Base-by-base conservation (phyloP, 768 basidiomycete species). In the Tubosaeta sp. region DNA sequence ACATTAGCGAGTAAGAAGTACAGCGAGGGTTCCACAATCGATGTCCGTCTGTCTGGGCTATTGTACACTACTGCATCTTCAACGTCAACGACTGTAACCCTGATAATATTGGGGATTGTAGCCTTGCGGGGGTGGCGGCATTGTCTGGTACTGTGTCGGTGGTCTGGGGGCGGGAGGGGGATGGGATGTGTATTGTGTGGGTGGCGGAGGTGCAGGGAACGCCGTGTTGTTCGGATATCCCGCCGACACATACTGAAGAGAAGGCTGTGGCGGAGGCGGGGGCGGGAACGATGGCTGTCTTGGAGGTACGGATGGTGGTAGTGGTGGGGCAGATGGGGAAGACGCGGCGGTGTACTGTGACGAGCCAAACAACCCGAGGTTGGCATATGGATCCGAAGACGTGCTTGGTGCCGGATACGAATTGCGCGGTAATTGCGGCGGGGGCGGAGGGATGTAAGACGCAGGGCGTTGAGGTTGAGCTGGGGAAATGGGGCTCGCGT, bases 301-400 rank as follows among this genome's bases (percentile, higher is more conserved):
- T 47, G 50, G 57, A 31, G 59, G 11, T 59, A 56, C 19, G 61
- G 67, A 46, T 29, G 60, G 44, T 19, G 55, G 29, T 47, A 48
- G 56, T 3, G 45, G 44, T 6, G 59, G 19, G 38, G 47, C 53
- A 7, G 47, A 38, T 16, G 44, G 48, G 6, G 43, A n/a, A 10
- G 53, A n/a, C 11, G 61, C 17, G 6, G 51, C 0, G 2, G 55
- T 17, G 6, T 50, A 54, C 3, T 49, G 59, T 19, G 63, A 48
- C 17, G 63, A 57, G 34, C 65, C 60, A 29, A 72, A 63, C 19
- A 68, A 29, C 16, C 65, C 62, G 11, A 74, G 59, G 38, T 16
- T 54, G 9, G 69, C 70, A 50, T 77, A 76, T 14, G 75, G 74
- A 56, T 74, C 68, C 33, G 48, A 39, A 9, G 66, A 55, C 46